These are phyloP conservation scores for Borealophlyctis nickersoniae DNA, from an alignment of 192 early-diverging fungal genomes.

Conservation along the genomic window DNA sequence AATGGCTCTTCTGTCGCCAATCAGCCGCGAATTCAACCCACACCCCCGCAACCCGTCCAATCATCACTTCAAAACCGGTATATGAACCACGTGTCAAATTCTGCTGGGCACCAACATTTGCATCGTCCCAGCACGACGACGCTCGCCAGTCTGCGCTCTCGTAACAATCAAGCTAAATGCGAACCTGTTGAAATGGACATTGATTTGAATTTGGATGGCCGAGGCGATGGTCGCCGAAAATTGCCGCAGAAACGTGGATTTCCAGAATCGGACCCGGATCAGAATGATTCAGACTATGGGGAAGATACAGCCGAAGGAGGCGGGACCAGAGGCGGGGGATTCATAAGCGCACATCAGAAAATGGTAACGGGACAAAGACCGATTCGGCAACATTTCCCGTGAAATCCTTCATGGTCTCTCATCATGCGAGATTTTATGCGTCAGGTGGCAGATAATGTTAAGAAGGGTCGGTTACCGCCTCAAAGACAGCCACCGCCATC, in stretches of 20 bases:
- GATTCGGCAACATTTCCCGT: background rate
- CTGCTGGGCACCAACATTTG: no score
- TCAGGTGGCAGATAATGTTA: background rate
- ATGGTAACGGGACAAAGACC: background rate
- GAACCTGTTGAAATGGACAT: background rate
- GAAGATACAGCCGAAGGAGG: background rate
- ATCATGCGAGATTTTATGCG: background rate
- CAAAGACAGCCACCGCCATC: background rate
- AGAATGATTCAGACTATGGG: background rate
- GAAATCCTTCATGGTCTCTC: background rate
- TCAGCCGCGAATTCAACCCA: background rate
- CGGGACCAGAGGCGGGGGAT: background rate
- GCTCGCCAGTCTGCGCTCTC: background rate
- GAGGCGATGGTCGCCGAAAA: no score
- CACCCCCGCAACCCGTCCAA: background rate
- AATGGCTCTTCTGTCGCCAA: background rate
- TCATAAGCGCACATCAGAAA: background rate
- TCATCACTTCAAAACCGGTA: background rate
- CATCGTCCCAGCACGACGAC: background rate
- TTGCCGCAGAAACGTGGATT: background rate
- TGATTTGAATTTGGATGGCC: background rate
- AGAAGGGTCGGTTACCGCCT: background rate
- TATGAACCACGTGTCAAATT: background rate
- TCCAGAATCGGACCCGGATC: background rate
- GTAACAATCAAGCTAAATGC: background rate